Conservation (phyloP, 768 basidiomycete species). For the Exidia glandulosa region DNA sequence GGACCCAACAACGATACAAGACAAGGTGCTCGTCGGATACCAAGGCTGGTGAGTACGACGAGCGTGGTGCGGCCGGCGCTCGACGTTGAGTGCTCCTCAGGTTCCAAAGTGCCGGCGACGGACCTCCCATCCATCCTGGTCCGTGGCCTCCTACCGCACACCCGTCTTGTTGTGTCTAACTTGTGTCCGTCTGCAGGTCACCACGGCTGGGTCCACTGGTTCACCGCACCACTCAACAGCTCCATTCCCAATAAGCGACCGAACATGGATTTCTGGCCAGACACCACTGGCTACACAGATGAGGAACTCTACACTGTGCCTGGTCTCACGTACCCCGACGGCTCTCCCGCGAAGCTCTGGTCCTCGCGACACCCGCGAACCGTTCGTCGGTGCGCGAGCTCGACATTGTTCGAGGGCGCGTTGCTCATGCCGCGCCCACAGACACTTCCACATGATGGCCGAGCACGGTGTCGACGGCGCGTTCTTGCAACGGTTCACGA, state of each 20-base stretch:
- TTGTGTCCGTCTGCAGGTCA: constrained; percentile 32
- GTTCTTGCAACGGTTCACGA: constrained; percentile 69
- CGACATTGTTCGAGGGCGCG: background rate
- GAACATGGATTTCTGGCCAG: constrained; percentile 73
- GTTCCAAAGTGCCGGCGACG: constrained; percentile 65
- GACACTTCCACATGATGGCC: constrained; percentile 81
- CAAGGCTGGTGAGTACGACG: constrained; percentile 60
- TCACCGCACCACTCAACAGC: constrained; percentile 42
- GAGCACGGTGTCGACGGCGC: constrained; percentile 69
- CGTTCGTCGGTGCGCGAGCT: constrained; percentile 39
- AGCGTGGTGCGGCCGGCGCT: constrained; percentile 8
- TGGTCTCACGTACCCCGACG: constrained; percentile 46
- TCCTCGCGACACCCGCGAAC: constrained; percentile 69
- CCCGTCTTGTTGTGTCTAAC: background rate
- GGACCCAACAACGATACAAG: constrained; percentile 65
- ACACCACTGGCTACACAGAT: constrained; percentile 55
- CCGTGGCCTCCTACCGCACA: too few relatives aligned
- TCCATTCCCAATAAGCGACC: constrained; percentile 23
- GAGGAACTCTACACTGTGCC: constrained; percentile 62
- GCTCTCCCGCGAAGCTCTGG: constrained; percentile 58
- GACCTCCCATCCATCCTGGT: constrained; percentile 56
- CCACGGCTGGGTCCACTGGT: constrained; percentile 85
- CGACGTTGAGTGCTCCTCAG: constrained; percentile 20
- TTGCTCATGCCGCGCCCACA: constrained; percentile 12
- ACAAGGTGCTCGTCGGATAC: constrained; percentile 78